Percentiles rank a stretch among this genome's conserved stretches.
phyloP scores from a whole-genome alignment of 345 rosid species.

The Dipteronia sinensis region DNA sequence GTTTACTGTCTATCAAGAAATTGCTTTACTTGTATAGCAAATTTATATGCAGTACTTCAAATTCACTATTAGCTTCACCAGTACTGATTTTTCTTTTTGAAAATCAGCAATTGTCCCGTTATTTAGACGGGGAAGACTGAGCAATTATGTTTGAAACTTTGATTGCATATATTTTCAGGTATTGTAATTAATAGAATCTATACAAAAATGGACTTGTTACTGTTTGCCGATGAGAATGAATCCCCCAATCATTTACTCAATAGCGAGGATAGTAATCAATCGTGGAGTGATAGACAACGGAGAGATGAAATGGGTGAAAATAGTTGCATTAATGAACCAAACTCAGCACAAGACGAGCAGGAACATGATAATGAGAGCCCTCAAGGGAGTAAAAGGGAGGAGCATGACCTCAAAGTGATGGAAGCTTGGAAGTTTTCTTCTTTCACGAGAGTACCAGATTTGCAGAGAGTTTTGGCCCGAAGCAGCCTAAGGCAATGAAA shows the following conservation, averaged over 20 bases:
- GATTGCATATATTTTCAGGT: slow-evolving; percentile 49
- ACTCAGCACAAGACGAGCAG: slow-evolving; percentile 38
- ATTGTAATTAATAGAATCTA: slow-evolving; percentile 58
- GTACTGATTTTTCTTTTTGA: no score
- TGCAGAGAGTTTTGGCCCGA: slow-evolving; percentile 91
- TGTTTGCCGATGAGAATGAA: slow-evolving; percentile 65
- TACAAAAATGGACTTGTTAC: slow-evolving; percentile 69
- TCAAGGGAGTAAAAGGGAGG: slow-evolving; percentile 29
- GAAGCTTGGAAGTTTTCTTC: slow-evolving; percentile 78
- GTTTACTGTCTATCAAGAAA: not conserved
- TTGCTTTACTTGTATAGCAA: not conserved
- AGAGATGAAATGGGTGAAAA: slow-evolving; percentile 39
- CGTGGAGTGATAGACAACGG: slow-evolving; percentile 44
- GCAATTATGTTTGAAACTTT: slow-evolving; percentile 3
- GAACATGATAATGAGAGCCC: slow-evolving; percentile 29
- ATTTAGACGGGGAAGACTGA: not conserved
- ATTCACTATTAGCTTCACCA: no score
- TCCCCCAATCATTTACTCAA: slow-evolving; percentile 49
- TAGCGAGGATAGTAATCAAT: slow-evolving; percentile 64
- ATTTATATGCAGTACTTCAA: no score
- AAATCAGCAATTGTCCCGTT: no score
- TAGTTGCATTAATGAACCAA: slow-evolving; percentile 20
- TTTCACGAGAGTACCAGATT: slow-evolving; percentile 82
- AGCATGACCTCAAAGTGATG: slow-evolving; percentile 45
- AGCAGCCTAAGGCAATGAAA: slow-evolving; percentile 44